Conservation (phyloP, 2,329 filamentous ascomycete species). For the Paraconiothyrium brasiliense region DNA sequence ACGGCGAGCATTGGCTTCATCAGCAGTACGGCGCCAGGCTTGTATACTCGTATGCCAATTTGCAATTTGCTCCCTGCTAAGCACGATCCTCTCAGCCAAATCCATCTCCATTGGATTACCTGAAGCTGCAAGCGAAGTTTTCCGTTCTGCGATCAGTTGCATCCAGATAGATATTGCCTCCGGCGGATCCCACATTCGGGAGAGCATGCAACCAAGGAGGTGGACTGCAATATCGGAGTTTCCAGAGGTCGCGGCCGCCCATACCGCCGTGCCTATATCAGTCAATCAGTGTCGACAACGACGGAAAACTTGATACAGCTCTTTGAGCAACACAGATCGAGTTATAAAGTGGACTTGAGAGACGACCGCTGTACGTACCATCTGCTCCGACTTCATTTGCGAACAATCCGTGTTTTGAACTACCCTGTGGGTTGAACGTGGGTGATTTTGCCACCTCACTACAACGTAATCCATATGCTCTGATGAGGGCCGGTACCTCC, state of each 20-base stretch:
- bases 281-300: too few species aligned
- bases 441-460: too few species aligned
- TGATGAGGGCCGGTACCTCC: too few species aligned
- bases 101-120: background rate
- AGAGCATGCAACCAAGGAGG: constrained; percentile 51
- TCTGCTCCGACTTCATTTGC: too few species aligned
- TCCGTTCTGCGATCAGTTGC: constrained; percentile 38
- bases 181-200: constrained; percentile 36
- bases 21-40: constrained; percentile 27
- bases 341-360: too few species aligned
- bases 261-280: background rate
- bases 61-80: constrained; percentile 21
- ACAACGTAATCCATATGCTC: too few species aligned
- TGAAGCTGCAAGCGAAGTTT: background rate
- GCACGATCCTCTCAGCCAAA: too few species aligned
- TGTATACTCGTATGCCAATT: constrained; percentile 26
- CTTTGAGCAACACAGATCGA: too few species aligned
- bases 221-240: constrained; percentile 38
- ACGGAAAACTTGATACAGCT: too few species aligned
- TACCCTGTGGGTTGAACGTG: too few species aligned
- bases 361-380: too few species aligned
- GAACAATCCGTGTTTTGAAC: too few species aligned
- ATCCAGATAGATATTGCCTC: constrained; percentile 49
- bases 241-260: constrained; percentile 33
- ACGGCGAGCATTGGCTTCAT: constrained; percentile 9